Evolutionary conservation across 495 filamentous ascomycete species (phyloP).

Genomic region (Neurospora africana): DNA sequence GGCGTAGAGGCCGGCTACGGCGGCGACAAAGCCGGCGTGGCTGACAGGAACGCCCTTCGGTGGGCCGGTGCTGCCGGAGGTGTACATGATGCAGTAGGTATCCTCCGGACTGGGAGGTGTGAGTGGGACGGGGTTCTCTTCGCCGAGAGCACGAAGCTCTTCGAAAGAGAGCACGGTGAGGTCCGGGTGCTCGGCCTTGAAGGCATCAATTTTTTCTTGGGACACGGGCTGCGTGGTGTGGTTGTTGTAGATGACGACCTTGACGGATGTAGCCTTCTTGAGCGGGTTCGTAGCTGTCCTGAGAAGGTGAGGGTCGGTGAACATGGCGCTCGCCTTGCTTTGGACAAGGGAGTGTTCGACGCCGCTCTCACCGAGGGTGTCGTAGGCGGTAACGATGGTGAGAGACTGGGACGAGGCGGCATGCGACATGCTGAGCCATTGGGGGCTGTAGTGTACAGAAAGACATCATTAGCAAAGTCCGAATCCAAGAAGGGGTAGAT

Average conservation of each 20-base stretch:
- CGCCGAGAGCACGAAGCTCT: conserved; percentile 47
- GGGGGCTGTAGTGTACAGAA: conserved; percentile 20
- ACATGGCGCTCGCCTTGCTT: conserved; percentile 50
- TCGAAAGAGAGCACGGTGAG: conserved; percentile 33
- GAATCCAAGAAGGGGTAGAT: not conserved
- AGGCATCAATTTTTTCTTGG: conserved; percentile 29
- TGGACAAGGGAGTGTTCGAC: conserved; percentile 51
- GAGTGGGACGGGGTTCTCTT: conserved; percentile 49
- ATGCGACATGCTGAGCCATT: conserved; percentile 48
- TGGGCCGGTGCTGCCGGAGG: conserved; percentile 79
- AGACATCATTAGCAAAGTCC: conserved; percentile 5
- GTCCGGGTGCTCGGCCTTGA: conserved; percentile 29
- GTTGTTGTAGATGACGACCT: conserved; percentile 37
- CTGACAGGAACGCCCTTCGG: conserved; percentile 82
- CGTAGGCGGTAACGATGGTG: conserved; percentile 91
- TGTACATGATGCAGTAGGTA: conserved; percentile 88
- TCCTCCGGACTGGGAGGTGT: conserved; percentile 60
- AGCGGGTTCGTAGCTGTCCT: conserved; percentile 34
- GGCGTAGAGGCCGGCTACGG: conserved; percentile 35
- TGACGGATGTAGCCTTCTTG: conserved; percentile 31
- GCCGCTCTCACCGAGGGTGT: conserved; percentile 51
- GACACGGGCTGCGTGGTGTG: conserved; percentile 26
- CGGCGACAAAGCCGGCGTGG: conserved; percentile 65
- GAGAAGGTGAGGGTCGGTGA: conserved; percentile 50
- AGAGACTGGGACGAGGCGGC: conserved; percentile 79